Conservation (phyloP, 208 protist species). For the Acanthamoeba sp. region DNA sequence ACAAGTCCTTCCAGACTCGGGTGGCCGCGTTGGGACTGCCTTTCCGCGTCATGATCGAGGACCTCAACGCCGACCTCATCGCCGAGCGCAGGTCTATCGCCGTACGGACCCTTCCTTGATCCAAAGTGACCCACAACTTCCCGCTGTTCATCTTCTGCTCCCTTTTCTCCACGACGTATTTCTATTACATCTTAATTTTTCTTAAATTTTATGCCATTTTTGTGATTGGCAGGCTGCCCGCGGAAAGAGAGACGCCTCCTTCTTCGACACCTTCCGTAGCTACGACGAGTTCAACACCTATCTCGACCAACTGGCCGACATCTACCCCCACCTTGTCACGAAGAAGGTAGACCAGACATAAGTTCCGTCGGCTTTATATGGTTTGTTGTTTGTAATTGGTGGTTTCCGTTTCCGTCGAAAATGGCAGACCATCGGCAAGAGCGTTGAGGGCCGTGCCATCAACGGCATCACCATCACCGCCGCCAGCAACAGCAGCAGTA, state of each 20-base stretch:
- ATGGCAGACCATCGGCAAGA: constrained; percentile 11
- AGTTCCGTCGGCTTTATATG: too few species aligned
- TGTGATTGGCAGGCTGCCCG: neutral
- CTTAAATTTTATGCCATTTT: neutral
- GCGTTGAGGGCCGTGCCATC: neutral
- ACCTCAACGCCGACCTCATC: neutral
- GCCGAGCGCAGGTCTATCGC: neutral
- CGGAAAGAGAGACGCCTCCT: neutral
- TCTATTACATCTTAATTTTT: neutral
- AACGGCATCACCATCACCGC: constrained; percentile 16
- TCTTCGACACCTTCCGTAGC: constrained; percentile 14
- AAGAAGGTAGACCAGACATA: neutral
- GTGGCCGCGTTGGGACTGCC: neutral
- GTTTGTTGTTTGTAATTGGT: too few species aligned
- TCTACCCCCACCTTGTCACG: neutral
- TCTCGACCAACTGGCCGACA: neutral
- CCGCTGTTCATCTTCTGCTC: neutral
- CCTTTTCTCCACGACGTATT: neutral
- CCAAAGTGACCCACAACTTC: too few species aligned
- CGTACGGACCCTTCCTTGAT: constrained; percentile 17
- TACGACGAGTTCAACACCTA: constrained; percentile 7
- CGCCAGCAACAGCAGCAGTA: neutral
- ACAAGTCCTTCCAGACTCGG: neutral
- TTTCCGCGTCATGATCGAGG: neutral
- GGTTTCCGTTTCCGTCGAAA: neutral